A percentile compares a stretch with the other conserved stretches of the same genome.
These are phyloP conservation scores for Leccinum incarnatum DNA, from an alignment of 768 basidiomycete genomes.

Conservation along the genomic window DNA sequence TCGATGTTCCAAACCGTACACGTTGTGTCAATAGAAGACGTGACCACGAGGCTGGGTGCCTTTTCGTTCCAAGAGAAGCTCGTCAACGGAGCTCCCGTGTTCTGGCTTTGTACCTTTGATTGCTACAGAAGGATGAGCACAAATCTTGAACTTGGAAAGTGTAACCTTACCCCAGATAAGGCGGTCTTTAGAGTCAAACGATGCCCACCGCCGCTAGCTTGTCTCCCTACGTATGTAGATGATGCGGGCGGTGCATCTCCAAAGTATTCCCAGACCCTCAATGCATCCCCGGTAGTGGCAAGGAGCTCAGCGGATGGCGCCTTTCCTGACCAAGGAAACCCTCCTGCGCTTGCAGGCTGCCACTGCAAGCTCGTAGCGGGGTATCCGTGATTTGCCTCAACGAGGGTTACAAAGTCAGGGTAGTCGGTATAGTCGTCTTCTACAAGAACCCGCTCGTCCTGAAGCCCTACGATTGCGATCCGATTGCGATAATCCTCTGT, in stretches of 20 bases:
- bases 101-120: conserved; percentile 86
- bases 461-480: conserved; percentile 74
- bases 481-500: conserved; percentile 81
- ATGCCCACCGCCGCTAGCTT: conserved; percentile 54
- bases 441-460: conserved; percentile 84
- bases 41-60: conserved; percentile 86
- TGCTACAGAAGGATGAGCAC: conserved; percentile 44
- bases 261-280: conserved; percentile 88
- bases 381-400: conserved; percentile 83
- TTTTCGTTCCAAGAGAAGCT: conserved; percentile 98
- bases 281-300: conserved; percentile 91
- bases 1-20: conserved; percentile 99
- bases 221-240: conserved; percentile 70
- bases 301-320: conserved; percentile 71
- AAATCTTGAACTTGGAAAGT: conserved; percentile 3
- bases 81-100: conserved; percentile 86
- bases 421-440: conserved; percentile 83
- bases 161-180: conserved; percentile 68
- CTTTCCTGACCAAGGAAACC: conserved; percentile 68
- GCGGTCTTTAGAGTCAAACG: conserved; percentile 71
- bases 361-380: conserved; percentile 92
- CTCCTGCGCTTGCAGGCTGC: conserved; percentile 75
- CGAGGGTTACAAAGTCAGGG: conserved; percentile 83
- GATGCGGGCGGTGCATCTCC: conserved; percentile 58
- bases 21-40: conserved; percentile 97